Conservation (phyloP, 441 rosid species). For the Euphorbia celastroides region DNA sequence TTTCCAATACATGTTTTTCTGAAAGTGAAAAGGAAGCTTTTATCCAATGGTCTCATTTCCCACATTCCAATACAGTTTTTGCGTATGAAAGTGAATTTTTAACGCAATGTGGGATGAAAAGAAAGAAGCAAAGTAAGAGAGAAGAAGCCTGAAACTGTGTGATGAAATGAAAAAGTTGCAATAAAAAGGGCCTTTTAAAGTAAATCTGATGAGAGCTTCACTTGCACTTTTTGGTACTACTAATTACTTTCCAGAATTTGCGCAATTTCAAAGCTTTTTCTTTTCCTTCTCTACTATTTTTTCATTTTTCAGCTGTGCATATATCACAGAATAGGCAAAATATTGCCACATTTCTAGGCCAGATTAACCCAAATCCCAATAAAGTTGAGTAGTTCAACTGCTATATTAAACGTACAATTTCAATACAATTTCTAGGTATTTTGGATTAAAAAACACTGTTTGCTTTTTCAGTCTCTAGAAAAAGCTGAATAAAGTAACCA, state of each 20-base stretch:
- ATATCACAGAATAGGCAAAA: background rate
- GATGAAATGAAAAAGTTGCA: constrained; percentile 13
- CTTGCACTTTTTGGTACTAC: constrained; percentile 17
- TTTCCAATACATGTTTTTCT: too few relatives aligned
- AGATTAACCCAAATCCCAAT: constrained; percentile 16
- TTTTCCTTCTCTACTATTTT: background rate
- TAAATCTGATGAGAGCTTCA: background rate
- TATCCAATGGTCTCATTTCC: background rate
- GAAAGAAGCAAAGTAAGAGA: background rate
- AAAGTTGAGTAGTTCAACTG: constrained; percentile 12
- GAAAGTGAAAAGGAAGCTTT: background rate
- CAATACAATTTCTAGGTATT: constrained; percentile 7
- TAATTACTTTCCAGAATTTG: constrained; percentile 26
- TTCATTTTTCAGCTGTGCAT: background rate
- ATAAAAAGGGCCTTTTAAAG: constrained; percentile 15
- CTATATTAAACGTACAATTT: background rate
- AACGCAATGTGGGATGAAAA: background rate
- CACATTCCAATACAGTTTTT: background rate
- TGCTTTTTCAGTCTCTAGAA: background rate
- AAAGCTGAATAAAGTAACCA: background rate
- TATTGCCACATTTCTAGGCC: background rate
- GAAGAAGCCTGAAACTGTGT: constrained; percentile 18
- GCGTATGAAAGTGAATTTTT: constrained; percentile 3
- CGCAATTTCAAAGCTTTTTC: constrained; percentile 23
- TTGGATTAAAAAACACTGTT: background rate